Conservation (phyloP, 345 rosid genomes). For the Ceriops tagal region DNA sequence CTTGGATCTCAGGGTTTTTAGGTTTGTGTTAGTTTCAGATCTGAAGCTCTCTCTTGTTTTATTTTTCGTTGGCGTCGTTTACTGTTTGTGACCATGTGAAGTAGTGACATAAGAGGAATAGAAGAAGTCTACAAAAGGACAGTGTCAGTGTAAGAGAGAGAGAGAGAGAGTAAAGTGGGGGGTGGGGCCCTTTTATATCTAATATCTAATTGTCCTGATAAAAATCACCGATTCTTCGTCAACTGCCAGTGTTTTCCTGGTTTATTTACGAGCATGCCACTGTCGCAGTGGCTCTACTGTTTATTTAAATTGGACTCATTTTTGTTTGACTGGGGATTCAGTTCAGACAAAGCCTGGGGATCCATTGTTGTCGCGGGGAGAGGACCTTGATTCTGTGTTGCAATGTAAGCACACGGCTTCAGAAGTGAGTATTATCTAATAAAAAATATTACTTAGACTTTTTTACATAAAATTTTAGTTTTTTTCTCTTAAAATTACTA, state of each 20-base stretch:
- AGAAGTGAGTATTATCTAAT: too few relatives aligned
- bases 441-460: too few relatives aligned
- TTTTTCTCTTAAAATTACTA: too few relatives aligned
- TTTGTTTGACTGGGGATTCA: too few relatives aligned
- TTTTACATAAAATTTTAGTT: too few relatives aligned
- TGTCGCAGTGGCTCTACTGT: background rate
- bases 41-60: conserved; percentile 25
- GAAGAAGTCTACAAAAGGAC: conserved; percentile 25
- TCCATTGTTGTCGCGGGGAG: too few relatives aligned
- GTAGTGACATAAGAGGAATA: background rate
- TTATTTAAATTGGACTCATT: too few relatives aligned
- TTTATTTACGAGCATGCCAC: conserved; percentile 33
- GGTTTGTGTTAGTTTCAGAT: conserved; percentile 37
- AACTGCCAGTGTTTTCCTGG: conserved; percentile 11
- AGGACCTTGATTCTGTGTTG: too few relatives aligned
- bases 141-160: conserved; percentile 6
- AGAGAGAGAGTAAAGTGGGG: background rate
- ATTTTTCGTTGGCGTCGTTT: background rate
- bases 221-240: background rate
- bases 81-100: background rate
- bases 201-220: conserved; percentile 3
- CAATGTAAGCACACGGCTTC: too few relatives aligned
- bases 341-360: too few relatives aligned
- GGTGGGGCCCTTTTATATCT: conserved; percentile 23
- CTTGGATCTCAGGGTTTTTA: conserved; percentile 2